Evolutionary conservation across 192 early-diverging fungal species (phyloP), one percentile per base, ranked within the genome.

Genomic region (Coemansia sp.): DNA sequence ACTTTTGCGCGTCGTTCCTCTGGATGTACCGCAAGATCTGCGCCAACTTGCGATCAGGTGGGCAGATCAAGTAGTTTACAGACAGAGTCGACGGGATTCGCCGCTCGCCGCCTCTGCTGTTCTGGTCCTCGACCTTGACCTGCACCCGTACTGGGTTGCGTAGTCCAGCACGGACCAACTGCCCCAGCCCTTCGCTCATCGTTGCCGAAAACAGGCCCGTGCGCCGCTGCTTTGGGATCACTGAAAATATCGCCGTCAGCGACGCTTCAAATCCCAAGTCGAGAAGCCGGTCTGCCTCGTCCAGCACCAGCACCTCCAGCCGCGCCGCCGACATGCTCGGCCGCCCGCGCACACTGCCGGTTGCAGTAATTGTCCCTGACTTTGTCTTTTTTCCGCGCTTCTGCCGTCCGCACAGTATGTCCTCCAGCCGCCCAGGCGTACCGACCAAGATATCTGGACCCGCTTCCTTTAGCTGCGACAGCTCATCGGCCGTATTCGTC

Each of bases 121-220:
- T 84, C 57, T 92, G 88, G 68, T 86, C 84, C 56, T 93, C 87
- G 21, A 97, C 94, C 67, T 95, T 92, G 23, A 98, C 94, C 9
- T 87, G 85, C 19, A 99, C 85, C 24, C 85, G 83, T 3, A 91
- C 93, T 1, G 95, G 95, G 60, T 99, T 97, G 51, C 95, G 83
- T 21, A 99, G 74, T 18, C 97, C 97, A 0, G 91, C 87, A 19
- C 87, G 79, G 2, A 96, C 88, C 25, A 99, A 70, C 54, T 94
- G 87, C 14, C 75, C 71, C 32, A 99, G 54, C 0, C 86, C 92
- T 62, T 98, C 95, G 32, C 87, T 91, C 92, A 99, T 94, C 4
- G 97, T 99, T 0, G 97, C 97, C 1, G 94, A 96, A 52, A 97
- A 99, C 32, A 99, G 80, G 6, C 95, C 94, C 0, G 97, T 99